phyloP scores from a whole-genome alignment of 2,329 filamentous ascomycete species.

The Diaporthe nobilis region DNA sequence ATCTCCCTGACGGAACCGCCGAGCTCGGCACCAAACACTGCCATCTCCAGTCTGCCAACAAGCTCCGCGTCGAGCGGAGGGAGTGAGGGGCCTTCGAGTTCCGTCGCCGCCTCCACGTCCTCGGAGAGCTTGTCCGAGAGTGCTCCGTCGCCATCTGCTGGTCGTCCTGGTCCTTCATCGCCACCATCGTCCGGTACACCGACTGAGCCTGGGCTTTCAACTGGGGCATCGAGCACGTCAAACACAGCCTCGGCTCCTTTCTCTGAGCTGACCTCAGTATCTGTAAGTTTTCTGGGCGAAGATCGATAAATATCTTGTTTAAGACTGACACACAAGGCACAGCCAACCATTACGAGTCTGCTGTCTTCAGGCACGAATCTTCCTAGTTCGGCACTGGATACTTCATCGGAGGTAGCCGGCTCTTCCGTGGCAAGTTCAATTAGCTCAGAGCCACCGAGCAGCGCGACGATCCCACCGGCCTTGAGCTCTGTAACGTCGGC shows the following conservation, averaged over 20 bases:
- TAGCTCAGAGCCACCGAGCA: not conserved
- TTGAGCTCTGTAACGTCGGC: not conserved
- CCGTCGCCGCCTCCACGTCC: not conserved
- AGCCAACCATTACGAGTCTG: constrained; percentile 7
- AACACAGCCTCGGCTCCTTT: not conserved
- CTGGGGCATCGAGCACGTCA: not conserved
- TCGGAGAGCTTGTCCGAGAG: not conserved
- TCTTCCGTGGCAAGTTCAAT: constrained; percentile 17
- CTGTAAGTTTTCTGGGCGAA: constrained; percentile 13
- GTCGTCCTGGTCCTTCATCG: not conserved
- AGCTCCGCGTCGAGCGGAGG: not conserved
- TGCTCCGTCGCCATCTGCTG: not conserved
- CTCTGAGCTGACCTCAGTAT: constrained; percentile 8
- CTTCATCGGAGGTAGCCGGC: not conserved
- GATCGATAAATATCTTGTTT: not conserved
- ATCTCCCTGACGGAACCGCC: not conserved
- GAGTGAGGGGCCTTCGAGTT: not conserved
- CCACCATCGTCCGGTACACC: not conserved
- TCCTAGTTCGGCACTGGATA: not conserved
- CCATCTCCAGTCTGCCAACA: not conserved
- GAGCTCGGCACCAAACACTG: constrained; percentile 6
- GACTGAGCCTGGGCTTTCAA: not conserved
- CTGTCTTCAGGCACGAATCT: not conserved
- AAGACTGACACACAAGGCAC: not conserved
- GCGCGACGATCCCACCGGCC: not conserved